A percentile compares a stretch with the other conserved stretches of the same genome.
Evolutionary conservation across 495 filamentous ascomycete genomes (phyloP).

Genomic region (Aspergillus panamensis): DNA sequence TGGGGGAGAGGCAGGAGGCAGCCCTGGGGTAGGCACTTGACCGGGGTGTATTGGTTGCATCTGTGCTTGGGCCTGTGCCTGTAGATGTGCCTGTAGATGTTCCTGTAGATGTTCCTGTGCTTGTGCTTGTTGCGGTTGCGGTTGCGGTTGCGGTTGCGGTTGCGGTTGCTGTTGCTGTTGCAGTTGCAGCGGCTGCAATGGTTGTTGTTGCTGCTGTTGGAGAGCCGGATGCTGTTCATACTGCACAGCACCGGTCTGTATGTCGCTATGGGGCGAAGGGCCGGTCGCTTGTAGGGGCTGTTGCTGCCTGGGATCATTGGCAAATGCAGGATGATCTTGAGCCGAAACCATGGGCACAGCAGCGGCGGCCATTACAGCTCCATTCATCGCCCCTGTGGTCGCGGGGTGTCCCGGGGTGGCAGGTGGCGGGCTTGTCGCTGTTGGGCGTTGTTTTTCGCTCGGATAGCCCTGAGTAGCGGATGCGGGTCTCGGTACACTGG

Average conservation of each 20-base stretch:
- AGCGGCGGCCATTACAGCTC: conserved; percentile 27
- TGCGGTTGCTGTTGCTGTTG: conserved; percentile 16
- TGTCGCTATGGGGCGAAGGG: neutral
- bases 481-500: conserved; percentile 60
- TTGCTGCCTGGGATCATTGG: conserved; percentile 65
- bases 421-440: conserved; percentile 24
- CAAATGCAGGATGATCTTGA: conserved; percentile 79
- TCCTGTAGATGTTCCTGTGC: too few species aligned
- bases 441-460: conserved; percentile 64
- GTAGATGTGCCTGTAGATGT: too few species aligned
- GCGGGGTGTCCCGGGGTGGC: conserved; percentile 29
- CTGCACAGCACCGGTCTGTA: conserved; percentile 19
- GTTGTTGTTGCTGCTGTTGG: conserved; percentile 29
- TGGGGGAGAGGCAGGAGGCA: conserved; percentile 76
- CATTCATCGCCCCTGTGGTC: conserved; percentile 28
- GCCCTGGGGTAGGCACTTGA: conserved; percentile 50
- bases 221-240: conserved; percentile 30
- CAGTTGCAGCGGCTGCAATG: too few species aligned
- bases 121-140: too few species aligned
- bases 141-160: conserved; percentile 39
- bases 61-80: conserved; percentile 27
- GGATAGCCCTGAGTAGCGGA: conserved; percentile 61
- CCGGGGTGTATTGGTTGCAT: conserved; percentile 32
- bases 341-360: conserved; percentile 40
- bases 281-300: conserved; percentile 12